Base-by-base conservation (phyloP, 2,329 filamentous ascomycete genomes). In the Dothistroma pini region DNA sequence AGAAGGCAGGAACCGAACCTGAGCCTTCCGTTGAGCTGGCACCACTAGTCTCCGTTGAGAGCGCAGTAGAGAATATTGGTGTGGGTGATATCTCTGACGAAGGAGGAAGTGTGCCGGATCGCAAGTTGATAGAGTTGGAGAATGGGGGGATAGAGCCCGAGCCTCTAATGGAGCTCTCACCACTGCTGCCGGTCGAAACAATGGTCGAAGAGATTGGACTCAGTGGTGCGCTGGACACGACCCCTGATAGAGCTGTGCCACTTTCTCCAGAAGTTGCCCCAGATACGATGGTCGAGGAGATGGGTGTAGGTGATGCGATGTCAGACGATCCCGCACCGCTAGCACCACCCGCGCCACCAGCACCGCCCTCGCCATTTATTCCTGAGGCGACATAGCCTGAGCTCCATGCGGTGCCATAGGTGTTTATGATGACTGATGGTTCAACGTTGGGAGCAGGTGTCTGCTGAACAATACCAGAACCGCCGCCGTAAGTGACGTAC, bases 331-430 rank as follows among this genome's bases (percentile, higher is more conserved):
- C 49, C 16, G 61, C 64, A 48, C 65, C 62, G 47, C 56, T 60
- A 12, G 56, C 63, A 21, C 65, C 64, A 29, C 56, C 61, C 16
- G 50, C 64, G n/a, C 63, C 63, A n/a, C 61, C 56, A 8, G 58
- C 58, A 11, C 14, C 62, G 31, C 56, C 59, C 22, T 41, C 62
- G 7, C 63, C 63, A 19, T 62, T 54, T 16, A 63, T 55, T 11
- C 22, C 56, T 11, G 66, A 68, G n/a, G 55, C 57, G 12, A 64
- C 57, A 47, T 54, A 63, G 32, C 64, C 63, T 5, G 68, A 67
- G 60, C 67, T 69, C 58, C 25, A 67, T 6, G 68, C 66, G 4
- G 66, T 71, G 16, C 61, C 64, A 44, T 59, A 61, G 10, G 58
- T 61, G 34, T 63, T 67, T 35, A 60, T 54, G 58, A 67, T 64